A percentile compares a stretch with the other conserved stretches of the same genome.
These are phyloP conservation scores for Mortierella alpina DNA, from an alignment of 192 early-diverging fungal genomes.

Conservation along the genomic window DNA sequence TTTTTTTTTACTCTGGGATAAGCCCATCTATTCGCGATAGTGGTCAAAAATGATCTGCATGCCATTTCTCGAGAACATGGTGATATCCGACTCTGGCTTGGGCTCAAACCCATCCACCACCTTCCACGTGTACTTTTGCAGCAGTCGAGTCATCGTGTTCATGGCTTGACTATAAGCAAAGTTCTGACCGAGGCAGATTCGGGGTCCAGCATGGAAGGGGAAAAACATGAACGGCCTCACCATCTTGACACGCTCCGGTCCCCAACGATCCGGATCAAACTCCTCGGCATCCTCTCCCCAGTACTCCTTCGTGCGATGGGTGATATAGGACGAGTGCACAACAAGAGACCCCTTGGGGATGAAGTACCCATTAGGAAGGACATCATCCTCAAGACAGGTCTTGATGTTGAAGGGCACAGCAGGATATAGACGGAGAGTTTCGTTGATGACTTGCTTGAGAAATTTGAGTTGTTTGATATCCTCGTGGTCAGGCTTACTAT, in stretches of 20 bases:
- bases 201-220: constrained; percentile 59
- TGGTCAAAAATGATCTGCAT: constrained; percentile 45
- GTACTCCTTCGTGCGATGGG: constrained; percentile 56
- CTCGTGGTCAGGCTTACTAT: constrained; percentile 58
- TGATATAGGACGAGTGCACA: constrained; percentile 46
- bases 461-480: constrained; percentile 63
- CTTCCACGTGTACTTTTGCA: constrained; percentile 39
- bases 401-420: constrained; percentile 56
- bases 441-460: constrained; percentile 66
- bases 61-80: constrained; percentile 40
- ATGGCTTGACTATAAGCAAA: constrained; percentile 53
- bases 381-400: constrained; percentile 46
- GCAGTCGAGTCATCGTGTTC: constrained; percentile 43
- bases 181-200: constrained; percentile 51
- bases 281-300: constrained; percentile 56
- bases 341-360: constrained; percentile 55
- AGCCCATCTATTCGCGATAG: constrained; percentile 13
- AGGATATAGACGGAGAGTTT: constrained; percentile 64
- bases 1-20: background rate
- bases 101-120: constrained; percentile 38
- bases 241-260: constrained; percentile 44
- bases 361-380: constrained; percentile 49
- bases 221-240: constrained; percentile 56
- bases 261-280: constrained; percentile 66
- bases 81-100: constrained; percentile 40